Evolutionary conservation across 2,329 filamentous ascomycete genomes (phyloP).

Genomic region (Aspergillus glaucus): DNA sequence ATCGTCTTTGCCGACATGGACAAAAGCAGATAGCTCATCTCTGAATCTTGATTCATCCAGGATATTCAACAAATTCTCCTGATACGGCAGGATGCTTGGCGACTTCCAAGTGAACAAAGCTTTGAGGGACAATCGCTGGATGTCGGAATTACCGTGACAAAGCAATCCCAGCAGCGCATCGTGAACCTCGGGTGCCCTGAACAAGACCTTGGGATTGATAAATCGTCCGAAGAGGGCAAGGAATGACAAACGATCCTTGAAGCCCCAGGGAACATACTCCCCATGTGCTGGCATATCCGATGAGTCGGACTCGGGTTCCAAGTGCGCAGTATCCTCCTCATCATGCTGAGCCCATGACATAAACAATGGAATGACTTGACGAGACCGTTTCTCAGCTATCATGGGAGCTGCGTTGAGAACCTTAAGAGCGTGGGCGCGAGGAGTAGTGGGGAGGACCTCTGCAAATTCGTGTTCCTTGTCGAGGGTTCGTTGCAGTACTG

Average conservation of each 20-base stretch:
- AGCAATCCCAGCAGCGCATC: slow-evolving; percentile 67
- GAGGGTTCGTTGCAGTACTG: slow-evolving; percentile 59
- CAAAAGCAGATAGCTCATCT: slow-evolving; percentile 84
- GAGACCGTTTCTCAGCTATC: slow-evolving; percentile 79
- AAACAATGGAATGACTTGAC: slow-evolving; percentile 77
- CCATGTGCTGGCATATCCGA: slow-evolving; percentile 9
- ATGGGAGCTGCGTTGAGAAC: slow-evolving; percentile 67
- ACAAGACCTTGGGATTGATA: slow-evolving; percentile 77
- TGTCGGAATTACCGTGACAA: slow-evolving; percentile 80
- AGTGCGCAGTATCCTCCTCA: slow-evolving; percentile 33
- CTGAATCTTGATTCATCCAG: slow-evolving; percentile 88
- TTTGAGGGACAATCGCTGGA: slow-evolving; percentile 79
- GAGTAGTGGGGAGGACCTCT: slow-evolving; percentile 37
- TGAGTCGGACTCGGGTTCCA: neutral
- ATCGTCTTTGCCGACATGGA: slow-evolving; percentile 61
- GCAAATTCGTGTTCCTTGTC: slow-evolving; percentile 51
- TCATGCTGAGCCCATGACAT: slow-evolving; percentile 67
- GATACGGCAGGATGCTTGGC: slow-evolving; percentile 65
- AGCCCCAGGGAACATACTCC: slow-evolving; percentile 35
- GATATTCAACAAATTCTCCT: slow-evolving; percentile 78
- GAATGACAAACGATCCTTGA: slow-evolving; percentile 71
- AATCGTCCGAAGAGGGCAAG: slow-evolving; percentile 79
- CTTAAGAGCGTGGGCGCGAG: slow-evolving; percentile 71
- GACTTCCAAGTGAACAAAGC: slow-evolving; percentile 87
- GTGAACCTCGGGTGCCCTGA: slow-evolving; percentile 69